Conservation (phyloP, 2,329 filamentous ascomycete species). For the Didymella segeticola region DNA sequence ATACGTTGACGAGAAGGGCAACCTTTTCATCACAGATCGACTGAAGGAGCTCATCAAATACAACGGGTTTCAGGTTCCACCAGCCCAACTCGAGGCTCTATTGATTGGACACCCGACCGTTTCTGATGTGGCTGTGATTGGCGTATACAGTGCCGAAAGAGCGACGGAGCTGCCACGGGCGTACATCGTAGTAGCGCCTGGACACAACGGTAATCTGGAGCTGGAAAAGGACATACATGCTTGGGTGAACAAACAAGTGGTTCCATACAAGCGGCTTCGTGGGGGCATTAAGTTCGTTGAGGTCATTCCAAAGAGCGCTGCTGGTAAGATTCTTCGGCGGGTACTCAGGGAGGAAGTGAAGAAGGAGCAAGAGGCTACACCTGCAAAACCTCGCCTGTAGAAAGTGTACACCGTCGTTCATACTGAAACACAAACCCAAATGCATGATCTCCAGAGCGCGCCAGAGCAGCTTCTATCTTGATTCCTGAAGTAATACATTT, state of each 20-base stretch:
- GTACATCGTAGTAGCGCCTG: conserved; percentile 52
- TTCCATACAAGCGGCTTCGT: conserved; percentile 43
- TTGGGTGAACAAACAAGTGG: conserved; percentile 32
- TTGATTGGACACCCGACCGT: conserved; percentile 62
- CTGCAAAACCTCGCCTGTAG: background rate
- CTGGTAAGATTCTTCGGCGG: background rate
- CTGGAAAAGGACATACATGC: conserved; percentile 28
- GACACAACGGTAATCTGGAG: conserved; percentile 27
- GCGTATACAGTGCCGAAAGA: conserved; percentile 25
- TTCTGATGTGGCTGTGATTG: conserved; percentile 66
- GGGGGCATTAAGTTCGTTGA: conserved; percentile 35
- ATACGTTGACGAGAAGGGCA: conserved; percentile 41
- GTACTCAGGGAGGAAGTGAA: background rate
- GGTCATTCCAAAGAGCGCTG: conserved; percentile 22
- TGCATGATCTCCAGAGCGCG: no score
- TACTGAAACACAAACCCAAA: no score
- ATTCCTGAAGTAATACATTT: no score
- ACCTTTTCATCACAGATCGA: conserved; percentile 42
- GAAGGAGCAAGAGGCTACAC: background rate
- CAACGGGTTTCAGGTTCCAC: conserved; percentile 66
- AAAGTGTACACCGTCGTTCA: no score
- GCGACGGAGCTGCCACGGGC: conserved; percentile 52
- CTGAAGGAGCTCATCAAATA: conserved; percentile 64
- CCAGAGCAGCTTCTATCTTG: no score
- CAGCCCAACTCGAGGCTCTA: conserved; percentile 64